These are phyloP conservation scores for Paramecium octaurelia DNA, from an alignment of 73 alveolate genomes.

Conservation along the genomic window DNA sequence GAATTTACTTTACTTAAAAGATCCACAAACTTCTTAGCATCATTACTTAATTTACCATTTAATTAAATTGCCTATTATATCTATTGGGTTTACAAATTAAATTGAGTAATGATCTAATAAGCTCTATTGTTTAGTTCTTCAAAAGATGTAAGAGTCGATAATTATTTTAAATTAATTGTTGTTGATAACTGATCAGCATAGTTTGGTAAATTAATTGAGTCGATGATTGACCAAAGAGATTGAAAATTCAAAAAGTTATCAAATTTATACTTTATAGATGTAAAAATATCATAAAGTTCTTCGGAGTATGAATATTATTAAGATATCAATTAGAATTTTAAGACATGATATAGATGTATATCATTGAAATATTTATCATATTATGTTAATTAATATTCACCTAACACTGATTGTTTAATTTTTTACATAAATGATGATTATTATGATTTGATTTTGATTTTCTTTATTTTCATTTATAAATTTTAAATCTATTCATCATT, in stretches of 20 bases:
- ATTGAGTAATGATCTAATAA: not conserved
- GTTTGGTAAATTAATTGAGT: not conserved
- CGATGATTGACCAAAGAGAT: not conserved
- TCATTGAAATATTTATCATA: conserved; percentile 4
- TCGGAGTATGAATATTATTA: not conserved
- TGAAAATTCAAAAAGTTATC: not conserved
- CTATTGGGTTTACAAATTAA: not conserved
- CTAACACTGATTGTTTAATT: not conserved
- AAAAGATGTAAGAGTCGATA: not conserved
- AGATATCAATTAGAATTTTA: not conserved
- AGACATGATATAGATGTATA: not conserved
- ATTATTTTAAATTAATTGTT: not conserved
- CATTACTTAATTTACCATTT: not conserved
- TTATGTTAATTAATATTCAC: not conserved
- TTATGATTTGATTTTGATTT: not conserved
- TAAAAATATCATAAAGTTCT: not conserved
- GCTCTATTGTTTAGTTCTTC: not conserved
- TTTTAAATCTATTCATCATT: not conserved
- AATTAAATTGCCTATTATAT: not conserved
- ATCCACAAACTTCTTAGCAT: not conserved
- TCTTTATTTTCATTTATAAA: not conserved
- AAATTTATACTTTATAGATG: not conserved
- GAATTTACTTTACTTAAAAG: not conserved
- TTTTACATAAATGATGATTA: not conserved
- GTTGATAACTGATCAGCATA: not conserved